Percentiles rank a stretch among this genome's conserved stretches.
These are phyloP conservation scores for Pluteus cervinus DNA, from an alignment of 768 basidiomycete species.

Conservation along the genomic window DNA sequence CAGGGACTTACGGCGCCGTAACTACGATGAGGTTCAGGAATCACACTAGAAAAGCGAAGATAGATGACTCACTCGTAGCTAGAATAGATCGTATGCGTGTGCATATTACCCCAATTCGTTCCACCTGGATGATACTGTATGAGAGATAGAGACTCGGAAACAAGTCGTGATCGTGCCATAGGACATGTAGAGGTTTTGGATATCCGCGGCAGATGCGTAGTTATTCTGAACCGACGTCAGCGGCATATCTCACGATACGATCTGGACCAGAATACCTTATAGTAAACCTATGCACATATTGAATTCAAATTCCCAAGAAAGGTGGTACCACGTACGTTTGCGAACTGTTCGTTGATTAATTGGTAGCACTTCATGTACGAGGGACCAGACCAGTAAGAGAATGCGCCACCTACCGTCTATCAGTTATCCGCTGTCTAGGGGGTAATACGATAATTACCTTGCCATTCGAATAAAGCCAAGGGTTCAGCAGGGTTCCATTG, in stretches of 20 bases:
- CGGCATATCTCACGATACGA: background rate
- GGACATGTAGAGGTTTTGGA: constrained; percentile 32
- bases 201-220: constrained; percentile 25
- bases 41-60: background rate
- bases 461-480: constrained; percentile 31
- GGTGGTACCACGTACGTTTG: constrained; percentile 22
- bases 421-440: background rate
- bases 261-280: constrained; percentile 17
- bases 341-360: constrained; percentile 31
- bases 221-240: constrained; percentile 19
- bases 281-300: constrained; percentile 18
- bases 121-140: constrained; percentile 16
- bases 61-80: constrained; percentile 26
- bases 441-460: constrained; percentile 14
- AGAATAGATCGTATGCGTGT: constrained; percentile 29
- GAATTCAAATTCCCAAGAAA: background rate
- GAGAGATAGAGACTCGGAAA: background rate
- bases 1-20: constrained; percentile 19
- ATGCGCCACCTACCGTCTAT: constrained; percentile 20
- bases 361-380: constrained; percentile 27
- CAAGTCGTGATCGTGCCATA: constrained; percentile 27
- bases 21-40: constrained; percentile 7
- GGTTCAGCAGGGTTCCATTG: constrained; percentile 28
- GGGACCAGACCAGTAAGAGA: constrained; percentile 33
- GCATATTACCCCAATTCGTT: constrained; percentile 33